These are phyloP conservation scores for Lactarius psammicola DNA, from an alignment of 768 basidiomycete genomes.

Conservation along the genomic window DNA sequence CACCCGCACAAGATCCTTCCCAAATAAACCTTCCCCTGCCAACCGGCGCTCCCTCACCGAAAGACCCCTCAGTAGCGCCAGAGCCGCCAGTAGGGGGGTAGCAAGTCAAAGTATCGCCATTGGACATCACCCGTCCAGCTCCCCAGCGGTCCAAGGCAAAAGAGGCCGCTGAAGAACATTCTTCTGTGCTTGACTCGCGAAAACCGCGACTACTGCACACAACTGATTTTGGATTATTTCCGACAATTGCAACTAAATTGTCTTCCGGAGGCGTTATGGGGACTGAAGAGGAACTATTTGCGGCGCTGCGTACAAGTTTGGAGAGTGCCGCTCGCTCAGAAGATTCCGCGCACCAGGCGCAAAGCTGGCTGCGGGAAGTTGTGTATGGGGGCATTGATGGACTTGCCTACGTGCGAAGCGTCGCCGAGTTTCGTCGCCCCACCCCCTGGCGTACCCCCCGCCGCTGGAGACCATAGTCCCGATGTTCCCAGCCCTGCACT, in stretches of 20 bases:
- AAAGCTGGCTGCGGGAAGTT: constrained; percentile 67
- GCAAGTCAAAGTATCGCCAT: constrained; percentile 47
- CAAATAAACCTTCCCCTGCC: constrained; percentile 33
- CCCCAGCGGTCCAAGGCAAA: constrained; percentile 48
- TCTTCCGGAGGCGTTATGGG: constrained; percentile 30
- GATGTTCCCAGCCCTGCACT: constrained; percentile 6
- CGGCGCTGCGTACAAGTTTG: constrained; percentile 28
- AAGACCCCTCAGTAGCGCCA: constrained; percentile 30
- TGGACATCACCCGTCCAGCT: constrained; percentile 59
- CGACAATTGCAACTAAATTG: constrained; percentile 40
- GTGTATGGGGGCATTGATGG: constrained; percentile 81
- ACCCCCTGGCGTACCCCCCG: constrained; percentile 23
- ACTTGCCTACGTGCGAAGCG: constrained; percentile 69
- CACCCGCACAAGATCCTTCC: constrained; percentile 31
- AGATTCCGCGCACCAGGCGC: constrained; percentile 37
- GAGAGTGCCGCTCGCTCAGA: constrained; percentile 21
- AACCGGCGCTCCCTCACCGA: constrained; percentile 33
- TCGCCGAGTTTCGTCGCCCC: constrained; percentile 66
- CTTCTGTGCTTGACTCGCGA: constrained; percentile 45
- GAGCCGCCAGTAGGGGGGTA: constrained; percentile 9
- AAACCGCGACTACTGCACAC: constrained; percentile 51
- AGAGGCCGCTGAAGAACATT: constrained; percentile 47
- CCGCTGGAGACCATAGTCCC: background rate
- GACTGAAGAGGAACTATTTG: constrained; percentile 35
- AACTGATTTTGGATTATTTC: constrained; percentile 62